Evolutionary conservation across 495 filamentous ascomycete genomes (phyloP).

Genomic region (Penicillium pulvis): DNA sequence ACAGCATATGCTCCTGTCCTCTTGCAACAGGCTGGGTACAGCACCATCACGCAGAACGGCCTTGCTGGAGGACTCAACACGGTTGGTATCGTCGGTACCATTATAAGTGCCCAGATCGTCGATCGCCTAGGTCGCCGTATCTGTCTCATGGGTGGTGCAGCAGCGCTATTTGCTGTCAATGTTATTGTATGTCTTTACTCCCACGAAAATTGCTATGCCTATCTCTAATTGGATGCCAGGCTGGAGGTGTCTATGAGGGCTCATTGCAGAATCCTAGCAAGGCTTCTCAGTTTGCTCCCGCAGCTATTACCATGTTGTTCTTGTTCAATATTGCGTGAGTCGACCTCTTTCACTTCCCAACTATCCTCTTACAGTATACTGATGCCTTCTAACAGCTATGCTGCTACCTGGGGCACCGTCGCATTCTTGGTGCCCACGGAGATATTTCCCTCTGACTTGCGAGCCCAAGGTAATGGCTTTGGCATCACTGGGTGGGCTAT

Average conservation of each 20-base stretch:
- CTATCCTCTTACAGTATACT: conserved; percentile 58
- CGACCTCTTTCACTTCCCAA: conserved; percentile 1
- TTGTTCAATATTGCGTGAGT: conserved; percentile 51
- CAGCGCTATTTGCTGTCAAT: conserved; percentile 35
- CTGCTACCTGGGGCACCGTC: conserved; percentile 58
- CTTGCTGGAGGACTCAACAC: conserved; percentile 57
- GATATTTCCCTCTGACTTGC: conserved; percentile 55
- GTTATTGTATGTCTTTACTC: conserved; percentile 28
- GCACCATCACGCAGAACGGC: conserved; percentile 46
- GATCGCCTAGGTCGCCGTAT: conserved; percentile 50
- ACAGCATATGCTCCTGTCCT: conserved; percentile 45
- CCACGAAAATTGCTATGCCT: neutral
- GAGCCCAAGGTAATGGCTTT: conserved; percentile 58
- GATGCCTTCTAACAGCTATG: conserved; percentile 51
- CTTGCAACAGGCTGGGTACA: conserved; percentile 45
- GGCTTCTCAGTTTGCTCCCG: conserved; percentile 42
- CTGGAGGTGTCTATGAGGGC: conserved; percentile 43
- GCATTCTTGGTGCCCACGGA: conserved; percentile 53
- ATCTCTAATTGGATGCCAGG: conserved; percentile 20
- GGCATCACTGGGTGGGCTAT: conserved; percentile 60
- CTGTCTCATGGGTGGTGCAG: conserved; percentile 45
- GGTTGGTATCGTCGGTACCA: conserved; percentile 54
- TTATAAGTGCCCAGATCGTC: conserved; percentile 55
- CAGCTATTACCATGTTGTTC: conserved; percentile 54
- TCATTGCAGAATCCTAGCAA: conserved; percentile 33